These are phyloP conservation scores for Plasmodium gaboni DNA, from an alignment of 169 alveolate genomes.

Conservation along the genomic window DNA sequence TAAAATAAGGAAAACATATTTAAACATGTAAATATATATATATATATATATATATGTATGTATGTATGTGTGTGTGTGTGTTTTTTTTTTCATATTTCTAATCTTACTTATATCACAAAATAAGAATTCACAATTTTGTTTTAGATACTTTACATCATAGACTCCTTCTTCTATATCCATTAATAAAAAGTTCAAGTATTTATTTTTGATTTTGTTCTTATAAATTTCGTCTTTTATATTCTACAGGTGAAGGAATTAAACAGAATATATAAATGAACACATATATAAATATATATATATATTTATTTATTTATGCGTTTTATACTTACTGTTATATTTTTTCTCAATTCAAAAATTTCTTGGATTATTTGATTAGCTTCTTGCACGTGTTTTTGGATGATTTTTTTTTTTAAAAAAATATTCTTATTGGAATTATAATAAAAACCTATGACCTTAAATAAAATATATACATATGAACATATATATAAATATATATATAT, in stretches of 20 bases:
- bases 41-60: not conserved
- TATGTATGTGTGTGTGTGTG: not conserved
- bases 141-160: constrained; percentile 52
- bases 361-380: constrained; percentile 43
- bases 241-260: constrained; percentile 1
- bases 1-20: not conserved
- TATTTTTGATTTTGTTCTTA: constrained; percentile 53
- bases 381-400: constrained; percentile 38
- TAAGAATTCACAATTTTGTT: constrained; percentile 51
- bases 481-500: not conserved
- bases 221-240: constrained; percentile 44
- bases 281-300: not conserved
- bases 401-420: constrained; percentile 45
- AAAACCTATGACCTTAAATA: constrained; percentile 45
- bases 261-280: not conserved
- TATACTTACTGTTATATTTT: constrained; percentile 35
- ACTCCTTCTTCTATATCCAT: constrained; percentile 64
- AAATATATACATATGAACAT: constrained; percentile 7
- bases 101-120: constrained; percentile 54
- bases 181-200: constrained; percentile 30
- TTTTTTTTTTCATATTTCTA: not conserved
- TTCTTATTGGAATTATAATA: constrained; percentile 47
- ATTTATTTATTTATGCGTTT: not conserved
- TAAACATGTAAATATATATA: not conserved
- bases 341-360: constrained; percentile 28